phyloP scores from a whole-genome alignment of 2,329 filamentous ascomycete genomes.

The Exophiala sp. region DNA sequence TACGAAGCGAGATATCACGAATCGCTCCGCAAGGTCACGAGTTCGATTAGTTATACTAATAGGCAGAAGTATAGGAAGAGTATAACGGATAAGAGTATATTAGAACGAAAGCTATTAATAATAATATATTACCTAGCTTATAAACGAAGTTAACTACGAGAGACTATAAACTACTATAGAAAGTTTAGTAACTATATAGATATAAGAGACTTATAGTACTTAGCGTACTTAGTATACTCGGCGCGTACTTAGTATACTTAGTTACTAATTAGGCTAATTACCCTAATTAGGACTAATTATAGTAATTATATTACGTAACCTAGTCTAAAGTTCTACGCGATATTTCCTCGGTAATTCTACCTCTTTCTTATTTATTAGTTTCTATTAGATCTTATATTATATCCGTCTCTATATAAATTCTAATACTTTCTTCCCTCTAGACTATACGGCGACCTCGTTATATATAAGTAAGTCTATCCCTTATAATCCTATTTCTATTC shows the following conservation, averaged over 20 bases:
- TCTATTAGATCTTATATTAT: background rate
- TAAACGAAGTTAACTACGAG: background rate
- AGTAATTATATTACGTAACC: background rate
- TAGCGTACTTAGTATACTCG: no score
- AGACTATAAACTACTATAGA: slow-evolving; percentile 1
- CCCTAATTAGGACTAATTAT: background rate
- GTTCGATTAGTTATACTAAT: background rate
- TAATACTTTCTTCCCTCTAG: background rate
- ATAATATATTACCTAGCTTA: background rate
- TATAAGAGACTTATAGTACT: background rate
- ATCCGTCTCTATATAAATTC: background rate
- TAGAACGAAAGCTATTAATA: background rate
- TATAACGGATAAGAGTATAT: background rate
- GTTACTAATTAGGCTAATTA: no score
- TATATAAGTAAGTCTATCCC: no score
- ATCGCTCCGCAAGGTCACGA: background rate
- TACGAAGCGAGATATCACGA: no score
- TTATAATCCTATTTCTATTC: no score
- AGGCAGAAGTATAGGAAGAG: background rate
- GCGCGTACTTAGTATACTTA: no score
- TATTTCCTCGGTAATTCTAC: background rate
- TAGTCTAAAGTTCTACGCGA: background rate
- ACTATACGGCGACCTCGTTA: no score
- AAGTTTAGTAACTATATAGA: background rate
- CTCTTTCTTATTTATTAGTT: background rate